Evolutionary conservation across 805 yeast species (phyloP).

Genomic region (Candida andamanensis): DNA sequence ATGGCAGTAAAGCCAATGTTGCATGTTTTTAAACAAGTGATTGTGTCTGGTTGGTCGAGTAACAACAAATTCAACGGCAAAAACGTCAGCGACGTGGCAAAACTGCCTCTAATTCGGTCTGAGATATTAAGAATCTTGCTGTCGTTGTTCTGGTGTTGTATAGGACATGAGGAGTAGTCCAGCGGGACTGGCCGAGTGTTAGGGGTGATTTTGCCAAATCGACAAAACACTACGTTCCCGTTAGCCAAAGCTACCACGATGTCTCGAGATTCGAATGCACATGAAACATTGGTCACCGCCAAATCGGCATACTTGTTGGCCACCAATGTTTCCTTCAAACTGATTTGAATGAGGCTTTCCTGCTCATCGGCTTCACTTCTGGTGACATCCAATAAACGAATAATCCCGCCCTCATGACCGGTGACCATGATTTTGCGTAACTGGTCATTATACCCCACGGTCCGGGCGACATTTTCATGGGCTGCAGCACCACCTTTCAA

Average conservation of each 20-base stretch:
- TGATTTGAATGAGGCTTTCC: slow-evolving; percentile 28
- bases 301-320: slow-evolving; percentile 17
- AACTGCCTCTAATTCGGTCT: slow-evolving; percentile 46
- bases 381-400: slow-evolving; percentile 81
- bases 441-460: slow-evolving; percentile 36
- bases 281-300: slow-evolving; percentile 53
- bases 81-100: slow-evolving; percentile 26
- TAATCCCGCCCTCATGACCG: slow-evolving; percentile 82
- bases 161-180: slow-evolving; percentile 25
- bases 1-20: slow-evolving; percentile 80
- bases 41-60: slow-evolving; percentile 34
- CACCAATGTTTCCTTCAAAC: slow-evolving; percentile 29
- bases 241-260: slow-evolving; percentile 59
- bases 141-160: slow-evolving; percentile 29
- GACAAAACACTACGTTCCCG: slow-evolving; percentile 74
- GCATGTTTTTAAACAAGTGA: slow-evolving; percentile 62
- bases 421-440: slow-evolving; percentile 55
- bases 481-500: slow-evolving; percentile 79
- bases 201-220: slow-evolving; percentile 46
- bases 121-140: slow-evolving; percentile 45
- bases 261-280: slow-evolving; percentile 75
- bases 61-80: slow-evolving; percentile 28
- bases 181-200: slow-evolving; percentile 9
- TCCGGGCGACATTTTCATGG: slow-evolving; percentile 26
- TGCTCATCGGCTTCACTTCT: slow-evolving; percentile 51